Evolutionary conservation across 1,139 yeast species (phyloP).

Genomic region (Suhomyces terraborum): DNA sequence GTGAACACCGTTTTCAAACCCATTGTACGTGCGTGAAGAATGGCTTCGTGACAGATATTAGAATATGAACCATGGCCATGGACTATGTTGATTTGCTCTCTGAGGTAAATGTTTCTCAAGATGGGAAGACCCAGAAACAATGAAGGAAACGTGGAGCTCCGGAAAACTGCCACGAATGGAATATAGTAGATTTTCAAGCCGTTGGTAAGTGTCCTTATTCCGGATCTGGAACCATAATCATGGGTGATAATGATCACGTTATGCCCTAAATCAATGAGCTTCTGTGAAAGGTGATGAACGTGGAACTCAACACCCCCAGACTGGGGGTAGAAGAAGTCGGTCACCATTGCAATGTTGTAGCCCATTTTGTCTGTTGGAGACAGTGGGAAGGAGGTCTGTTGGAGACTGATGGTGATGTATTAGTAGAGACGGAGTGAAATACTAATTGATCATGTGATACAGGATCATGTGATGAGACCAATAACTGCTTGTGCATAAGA

Average conservation of each 20-base stretch:
- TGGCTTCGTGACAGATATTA: conserved; percentile 84
- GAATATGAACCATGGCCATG: conserved; percentile 96
- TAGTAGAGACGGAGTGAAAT: neutral
- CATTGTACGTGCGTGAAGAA: conserved; percentile 90
- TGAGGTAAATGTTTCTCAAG: conserved; percentile 75
- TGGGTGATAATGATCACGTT: conserved; percentile 91
- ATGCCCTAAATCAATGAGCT: conserved; percentile 82
- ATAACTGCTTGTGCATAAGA: too few relatives aligned
- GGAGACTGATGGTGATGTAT: conserved; percentile 6
- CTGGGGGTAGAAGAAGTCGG: conserved; percentile 97
- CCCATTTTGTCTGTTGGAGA: conserved; percentile 18
- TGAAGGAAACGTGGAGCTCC: conserved; percentile 87
- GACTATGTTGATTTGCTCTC: conserved; percentile 84
- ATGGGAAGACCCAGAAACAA: conserved; percentile 88
- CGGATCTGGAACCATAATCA: conserved; percentile 78
- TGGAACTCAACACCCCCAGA: conserved; percentile 98
- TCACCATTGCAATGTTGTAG: conserved; percentile 72
- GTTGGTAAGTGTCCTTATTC: conserved; percentile 79
- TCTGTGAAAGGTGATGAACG: conserved; percentile 78
- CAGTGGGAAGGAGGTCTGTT: conserved; percentile 4
- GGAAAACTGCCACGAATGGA: conserved; percentile 74
- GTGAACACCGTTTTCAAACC: conserved; percentile 90
- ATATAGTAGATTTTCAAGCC: conserved; percentile 93
- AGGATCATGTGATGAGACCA: neutral
- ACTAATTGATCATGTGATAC: neutral